Evolutionary conservation across 257 asterid species (phyloP), one percentile per base, ranked within the genome.

Genomic region (Vinca minor): DNA sequence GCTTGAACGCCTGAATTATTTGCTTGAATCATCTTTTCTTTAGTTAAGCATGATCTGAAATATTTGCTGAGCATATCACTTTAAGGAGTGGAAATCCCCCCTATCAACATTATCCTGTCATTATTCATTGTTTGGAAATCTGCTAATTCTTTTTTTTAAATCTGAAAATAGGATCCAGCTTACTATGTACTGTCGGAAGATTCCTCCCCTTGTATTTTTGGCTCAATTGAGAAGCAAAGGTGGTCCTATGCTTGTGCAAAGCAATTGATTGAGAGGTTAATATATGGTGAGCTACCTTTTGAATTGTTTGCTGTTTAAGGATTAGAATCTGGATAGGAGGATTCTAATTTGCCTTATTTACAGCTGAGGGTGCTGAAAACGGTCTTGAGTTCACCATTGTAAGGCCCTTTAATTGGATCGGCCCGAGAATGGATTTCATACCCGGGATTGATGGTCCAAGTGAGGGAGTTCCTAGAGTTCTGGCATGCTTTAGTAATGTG

Each of bases 321-420:
- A 62, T 54, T 61, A 34, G 59, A 58, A 55, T 57, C 32, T 26
- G 60, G 52, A 9, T n/a, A 46, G 57, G 32, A 53, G 34, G 35
- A 45, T 62, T 72, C 68, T 72, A 36, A 39, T 59, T 71, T n/a
- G 52, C 49, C 36, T 52, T 67, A 59, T 71, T n/a, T 71, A 72
- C 83, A 91, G 98, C 98, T 47, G 98, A 91, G 92, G 98, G 96
- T 62, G 96, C 98, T n/a, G 98, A 91, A 81, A 91, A 88, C 58
- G 96, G 94, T 61, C 95, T 91, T 58, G 95, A 88, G 31, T 91
- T 91, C 71, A 82, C 96, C 55, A 91, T 91, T 69, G 98, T 91
- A 72, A 83, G 98, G 77, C 98, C 98, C 63, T 91, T 91, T 77
- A 91, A 91, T 79, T 91, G 98, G 98, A 91, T 91, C 76, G 98